Evolutionary conservation across 163 green algal genomes (phyloP), one percentile per base, ranked within the genome.

Genomic region (Volvox carteri): DNA sequence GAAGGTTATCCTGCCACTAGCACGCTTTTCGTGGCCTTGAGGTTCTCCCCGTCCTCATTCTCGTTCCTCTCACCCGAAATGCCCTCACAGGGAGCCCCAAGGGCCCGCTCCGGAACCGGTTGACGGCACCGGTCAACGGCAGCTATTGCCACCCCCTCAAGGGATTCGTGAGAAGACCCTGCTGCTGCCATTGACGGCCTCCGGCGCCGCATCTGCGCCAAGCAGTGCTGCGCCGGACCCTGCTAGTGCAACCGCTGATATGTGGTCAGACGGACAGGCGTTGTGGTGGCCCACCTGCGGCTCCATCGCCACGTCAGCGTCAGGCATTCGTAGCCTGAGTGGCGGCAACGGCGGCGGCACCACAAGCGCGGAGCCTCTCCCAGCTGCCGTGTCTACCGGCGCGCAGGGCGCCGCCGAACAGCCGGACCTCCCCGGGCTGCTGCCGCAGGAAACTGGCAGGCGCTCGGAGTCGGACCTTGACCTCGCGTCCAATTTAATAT

Each of bases 401-500:
- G 48, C 48, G 12, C 12, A 58, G 48, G 48, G 12, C 48, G 48
- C 48, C 48, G 14, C 48, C 48, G 48, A 67, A n/a, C 56, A 28
- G 56, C 56, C 9, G 56, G 19, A 67, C 9, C 16, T 8, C 9
- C 16, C 56, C n/a, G 62, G 28, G n/a, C 62, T n/a, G n/a, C n/a
- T n/a, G n/a, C n/a, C 35, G 2, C 35, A 77, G 68, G 68, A 77
- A 12, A 2, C 8, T 25, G 75, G 4, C 3, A 54, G 56, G 30
- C 14, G 12, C 21, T 85, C 78, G n/a, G n/a, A n/a, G n/a, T n/a
- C n/a, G 3, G 54, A 85, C 9, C 54, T 30, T 9, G 78, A 85
- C 54, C 56, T 85, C 4, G 78, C 78, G 0, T 23, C 78, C 23
- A 48, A 42, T 16, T 56, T 85, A 1, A 6, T 74, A 1, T 56